Base-by-base conservation (phyloP, 2,329 filamentous ascomycete genomes). In the Rutstroemia sp. region DNA sequence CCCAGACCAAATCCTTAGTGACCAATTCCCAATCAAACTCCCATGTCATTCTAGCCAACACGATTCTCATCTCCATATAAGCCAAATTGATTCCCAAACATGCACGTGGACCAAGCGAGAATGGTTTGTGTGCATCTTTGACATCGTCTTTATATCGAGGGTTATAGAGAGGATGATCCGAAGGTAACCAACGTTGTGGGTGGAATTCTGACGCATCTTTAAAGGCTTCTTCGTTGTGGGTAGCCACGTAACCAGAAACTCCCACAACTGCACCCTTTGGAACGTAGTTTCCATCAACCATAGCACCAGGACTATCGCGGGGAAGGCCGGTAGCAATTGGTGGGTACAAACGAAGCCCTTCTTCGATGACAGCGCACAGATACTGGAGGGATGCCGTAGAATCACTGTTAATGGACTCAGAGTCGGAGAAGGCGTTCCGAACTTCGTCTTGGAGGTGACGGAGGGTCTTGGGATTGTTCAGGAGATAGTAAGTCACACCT, bases 291-390 rank as follows among this genome's bases (percentile, higher is more conserved):
- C 50, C 25, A n/a, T 57, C 55, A 2, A 53, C 38, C 2, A 19
- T n/a, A 8, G 55, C 55, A 9, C 55, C 50, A 4, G 55, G 49
- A 19, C 27, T 42, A 8, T 51, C 48, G 6, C 54, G 48, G 2
- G 54, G 54, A 14, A 51, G 54, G 25, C 54, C 54, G 10, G 23
- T 27, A 12, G 54, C 27, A 9, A 48, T 21, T 9, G 48, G 49
- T 25, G 50, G 55, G 25, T 54, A 57, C 34, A 57, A 34, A 16
- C 55, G 49, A 9, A 57, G 44, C n/a, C 44, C 44, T 53, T 57
- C 55, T 53, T 54, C 50, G 27, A 54, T 57, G 8, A 57, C 55
- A 2, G 25, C 55, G 7, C 23, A 12, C 6, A 57, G 44, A 17
- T 57, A 57, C 30, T 30, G 23, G 5, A 54, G 55, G 7, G 49